Conservation (phyloP, 768 basidiomycete species). For the Tylopilus subfusipes region DNA sequence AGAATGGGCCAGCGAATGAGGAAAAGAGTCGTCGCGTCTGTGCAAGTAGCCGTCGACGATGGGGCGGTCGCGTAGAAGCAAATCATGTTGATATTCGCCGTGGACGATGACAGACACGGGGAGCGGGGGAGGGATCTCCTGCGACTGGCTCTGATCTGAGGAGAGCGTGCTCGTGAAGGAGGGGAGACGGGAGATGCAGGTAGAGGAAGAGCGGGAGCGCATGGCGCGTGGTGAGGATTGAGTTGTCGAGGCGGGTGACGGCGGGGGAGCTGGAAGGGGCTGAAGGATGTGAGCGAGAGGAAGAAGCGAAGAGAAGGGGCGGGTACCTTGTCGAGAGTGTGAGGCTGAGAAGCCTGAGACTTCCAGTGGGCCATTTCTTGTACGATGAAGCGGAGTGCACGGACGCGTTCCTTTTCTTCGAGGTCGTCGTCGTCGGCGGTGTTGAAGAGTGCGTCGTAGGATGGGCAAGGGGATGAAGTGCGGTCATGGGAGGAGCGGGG, state of each 20-base stretch:
- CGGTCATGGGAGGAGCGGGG: conserved; percentile 25
- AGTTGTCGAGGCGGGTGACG: conserved; percentile 28
- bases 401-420: conserved; percentile 32
- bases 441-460: conserved; percentile 32
- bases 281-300: conserved; percentile 1
- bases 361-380: conserved; percentile 34
- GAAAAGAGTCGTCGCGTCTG: conserved; percentile 15
- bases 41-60: conserved; percentile 8
- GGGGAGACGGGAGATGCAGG: conserved; percentile 30
- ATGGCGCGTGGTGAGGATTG: conserved; percentile 27
- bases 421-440: conserved; percentile 11
- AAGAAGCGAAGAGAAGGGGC: neutral
- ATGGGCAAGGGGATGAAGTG: conserved; percentile 26
- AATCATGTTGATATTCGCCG: conserved; percentile 26
- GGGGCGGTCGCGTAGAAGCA: conserved; percentile 13
- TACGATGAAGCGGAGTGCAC: conserved; percentile 35
- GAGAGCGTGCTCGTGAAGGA: conserved; percentile 34
- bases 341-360: neutral
- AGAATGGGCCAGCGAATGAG: neutral
- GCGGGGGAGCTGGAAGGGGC: conserved; percentile 23
- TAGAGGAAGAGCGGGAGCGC: conserved; percentile 31
- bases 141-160: conserved; percentile 30
- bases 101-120: conserved; percentile 33
- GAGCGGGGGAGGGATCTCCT: conserved; percentile 22
- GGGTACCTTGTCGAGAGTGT: conserved; percentile 13